These are phyloP conservation scores for Avena atlantica DNA, from an alignment of 176 grass and related monocot genomes.

Conservation along the genomic window DNA sequence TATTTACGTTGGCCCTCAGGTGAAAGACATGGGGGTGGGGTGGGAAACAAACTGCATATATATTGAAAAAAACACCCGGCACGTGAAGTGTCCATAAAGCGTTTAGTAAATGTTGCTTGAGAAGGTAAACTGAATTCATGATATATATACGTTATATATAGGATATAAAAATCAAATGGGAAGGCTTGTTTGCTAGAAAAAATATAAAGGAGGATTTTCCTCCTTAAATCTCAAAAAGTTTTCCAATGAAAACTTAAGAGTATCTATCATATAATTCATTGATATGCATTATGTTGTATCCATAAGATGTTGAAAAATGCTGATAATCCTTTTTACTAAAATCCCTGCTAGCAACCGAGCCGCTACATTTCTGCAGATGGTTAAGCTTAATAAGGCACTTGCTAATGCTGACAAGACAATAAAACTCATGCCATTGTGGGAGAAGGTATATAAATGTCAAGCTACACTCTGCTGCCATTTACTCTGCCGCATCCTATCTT, in stretches of 20 bases:
- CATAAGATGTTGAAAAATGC: no score
- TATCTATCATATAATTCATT: no score
- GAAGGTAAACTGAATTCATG: background rate
- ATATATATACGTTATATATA: no score
- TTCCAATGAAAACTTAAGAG: no score
- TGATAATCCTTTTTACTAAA: no score
- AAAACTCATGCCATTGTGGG: slow-evolving; percentile 82
- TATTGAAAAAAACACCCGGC: background rate
- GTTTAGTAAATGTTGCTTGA: background rate
- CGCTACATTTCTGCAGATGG: slow-evolving; percentile 85
- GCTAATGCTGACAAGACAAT: slow-evolving; percentile 89
- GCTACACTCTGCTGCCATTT: slow-evolving; percentile 16
- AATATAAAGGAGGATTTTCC: no score
- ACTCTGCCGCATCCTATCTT: slow-evolving; percentile 27
- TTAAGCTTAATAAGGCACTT: slow-evolving; percentile 94
- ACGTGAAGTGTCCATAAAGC: background rate
- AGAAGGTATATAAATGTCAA: slow-evolving; percentile 66
- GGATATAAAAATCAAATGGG: no score
- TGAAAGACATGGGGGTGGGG: no score
- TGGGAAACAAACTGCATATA: background rate
- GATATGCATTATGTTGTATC: no score
- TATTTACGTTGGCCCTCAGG: no score
- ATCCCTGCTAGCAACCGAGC: slow-evolving; percentile 56
- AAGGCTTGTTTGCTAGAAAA: no score
- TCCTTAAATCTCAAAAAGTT: no score